Base-by-base conservation (phyloP, 352 stramenopile genomes). In the Phytopythium sindhum region DNA sequence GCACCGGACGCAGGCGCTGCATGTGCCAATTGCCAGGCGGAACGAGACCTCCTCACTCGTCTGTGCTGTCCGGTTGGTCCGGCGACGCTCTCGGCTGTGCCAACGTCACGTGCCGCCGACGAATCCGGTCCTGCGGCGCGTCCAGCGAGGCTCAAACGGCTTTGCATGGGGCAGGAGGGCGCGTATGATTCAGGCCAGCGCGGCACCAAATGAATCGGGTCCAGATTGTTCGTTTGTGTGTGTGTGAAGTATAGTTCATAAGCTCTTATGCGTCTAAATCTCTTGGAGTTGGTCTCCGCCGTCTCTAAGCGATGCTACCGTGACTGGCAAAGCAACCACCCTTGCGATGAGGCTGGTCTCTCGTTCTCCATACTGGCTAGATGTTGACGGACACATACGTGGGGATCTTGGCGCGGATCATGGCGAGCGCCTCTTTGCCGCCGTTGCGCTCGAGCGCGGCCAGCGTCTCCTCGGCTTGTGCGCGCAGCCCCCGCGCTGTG, bases 391-490 rank as follows among this genome's bases (percentile, higher is more conserved):
- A 91, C 14, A 73, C 68, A 53, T 91, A 93, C 15, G 84, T 93
- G 4, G 84, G 84, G 57, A 93, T 93, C 68, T 93, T 93, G 51
- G 74, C 80, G 21, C 78, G 75, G 60, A 91, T 91, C 65, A 89
- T 89, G 26, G 73, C 65, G n/a, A 91, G 75, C 35, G 84, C 81
- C 44, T 93, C 81, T 33, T 83, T 89, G 33, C 81, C 84, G 26
- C 81, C 81, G 56, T 93, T 90, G 65, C 80, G 82, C 59, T 91
- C 81, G 29, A 93, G 64, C 41, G 83, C 73, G 12, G 66, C 68
- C 11, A 93, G 76, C 8, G 81, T 91, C 26, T 90, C 79, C 65
- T 90, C 81, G 31, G 88, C 81, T 2, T 81, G 66, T 1, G 64
- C 63, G 0, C 80, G 75, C 26, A 91, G 62, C 37, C 78, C 68